These are phyloP conservation scores for Hylodesmum podocarpum DNA, from an alignment of 306 rosid genomes.

Conservation along the genomic window DNA sequence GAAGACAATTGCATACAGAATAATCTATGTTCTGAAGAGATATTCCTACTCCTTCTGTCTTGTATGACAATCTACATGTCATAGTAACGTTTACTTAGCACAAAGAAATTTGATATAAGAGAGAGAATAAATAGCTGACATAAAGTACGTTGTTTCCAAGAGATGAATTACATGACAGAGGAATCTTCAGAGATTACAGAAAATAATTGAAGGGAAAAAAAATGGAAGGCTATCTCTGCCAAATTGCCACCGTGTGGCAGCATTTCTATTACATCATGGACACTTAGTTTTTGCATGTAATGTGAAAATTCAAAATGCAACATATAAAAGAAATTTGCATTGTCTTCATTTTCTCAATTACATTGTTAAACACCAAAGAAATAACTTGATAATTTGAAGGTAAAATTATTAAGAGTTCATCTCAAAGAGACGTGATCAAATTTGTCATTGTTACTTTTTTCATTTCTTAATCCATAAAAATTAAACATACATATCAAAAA, in stretches of 20 bases:
- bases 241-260: neutral
- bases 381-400: neutral
- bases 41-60: conserved; percentile 12
- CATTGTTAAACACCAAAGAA: neutral
- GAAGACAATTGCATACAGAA: conserved; percentile 16
- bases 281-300: neutral
- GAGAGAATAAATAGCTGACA: neutral
- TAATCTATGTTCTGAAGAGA: conserved; percentile 11
- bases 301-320: neutral
- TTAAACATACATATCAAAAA: too few species aligned
- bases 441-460: too few species aligned
- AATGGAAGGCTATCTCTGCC: neutral
- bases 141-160: conserved; percentile 14
- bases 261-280: neutral
- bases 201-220: neutral
- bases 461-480: too few species aligned
- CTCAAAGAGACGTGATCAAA: too few species aligned
- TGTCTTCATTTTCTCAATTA: neutral
- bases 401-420: neutral
- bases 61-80: neutral
- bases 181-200: conserved; percentile 30
- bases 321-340: neutral
- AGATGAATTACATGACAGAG: neutral
- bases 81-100: neutral
- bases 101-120: neutral